Base-by-base conservation (phyloP, 805 yeast genomes). In the Candida nemodendra region DNA sequence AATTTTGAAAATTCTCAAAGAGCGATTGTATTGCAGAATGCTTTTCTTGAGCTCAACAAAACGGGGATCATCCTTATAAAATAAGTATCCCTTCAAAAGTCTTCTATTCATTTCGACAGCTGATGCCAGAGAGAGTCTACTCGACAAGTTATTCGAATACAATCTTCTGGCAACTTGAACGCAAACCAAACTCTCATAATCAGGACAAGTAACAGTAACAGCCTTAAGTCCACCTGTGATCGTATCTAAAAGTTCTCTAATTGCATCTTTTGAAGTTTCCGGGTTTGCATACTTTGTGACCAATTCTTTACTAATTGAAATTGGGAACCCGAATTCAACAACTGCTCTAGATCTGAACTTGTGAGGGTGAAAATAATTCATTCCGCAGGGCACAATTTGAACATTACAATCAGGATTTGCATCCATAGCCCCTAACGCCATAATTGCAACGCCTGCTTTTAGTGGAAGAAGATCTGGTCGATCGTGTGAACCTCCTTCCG, bases 401-500 rank as follows among this genome's bases (percentile, higher is more conserved):
- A 91, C 91, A 39, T 81, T 80, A 42, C 84, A 79, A 30, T 76
- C 74, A 0, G 93, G 88, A 51, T 85, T 76, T 42, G 78, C 72
- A 17, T 80, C 84, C 79, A 90, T 77, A 8, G 98, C 93, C 7
- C 98, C 99, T 21, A 93, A 69, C 0, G 98, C 99, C 98, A 91
- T 93, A 39, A 91, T 84, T 2, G 96, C 96, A 7, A 93, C 97
- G 45, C 99, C 99, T 1, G 98, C 96, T 58, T 93, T 91, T 50
- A 91, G 68, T 0, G 99, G 99, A 34, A 91, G 71, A 50, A 91
- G 64, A 46, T 88, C 95, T 0, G 98, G 81, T 49, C 99, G 73
- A 61, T 91, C 99, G 56, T 91, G 99, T 9, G 96, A 88, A 1
- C 99, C 99, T 42, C 99, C 99, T 68, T 93, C 99, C 7, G 99